A percentile compares a stretch with the other conserved stretches of the same genome.
Conservation (phyloP, 371 early-diverging fungal species). For the Mortierella sp. region DNA sequence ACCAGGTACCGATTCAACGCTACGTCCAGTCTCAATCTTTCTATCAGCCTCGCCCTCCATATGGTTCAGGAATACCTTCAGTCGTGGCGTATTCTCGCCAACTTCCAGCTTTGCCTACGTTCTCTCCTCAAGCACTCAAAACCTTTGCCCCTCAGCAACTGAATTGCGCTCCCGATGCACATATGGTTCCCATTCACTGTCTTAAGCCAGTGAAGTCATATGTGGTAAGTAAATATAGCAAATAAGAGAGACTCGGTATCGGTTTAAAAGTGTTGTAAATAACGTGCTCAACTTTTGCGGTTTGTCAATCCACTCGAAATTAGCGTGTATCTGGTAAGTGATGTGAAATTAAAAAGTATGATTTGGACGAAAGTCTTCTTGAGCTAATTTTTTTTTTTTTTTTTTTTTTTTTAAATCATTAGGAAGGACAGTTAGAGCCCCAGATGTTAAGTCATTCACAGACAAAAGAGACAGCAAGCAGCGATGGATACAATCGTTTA, state of each 20-base stretch:
- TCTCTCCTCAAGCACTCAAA: slow-evolving; percentile 25
- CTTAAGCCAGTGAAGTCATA: slow-evolving; percentile 28
- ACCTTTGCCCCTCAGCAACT: slow-evolving; percentile 36
- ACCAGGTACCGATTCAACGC: background rate
- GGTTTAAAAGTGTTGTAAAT: background rate
- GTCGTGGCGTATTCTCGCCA: background rate
- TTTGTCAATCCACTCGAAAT: background rate
- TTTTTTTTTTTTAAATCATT: background rate
- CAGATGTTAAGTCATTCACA: slow-evolving; percentile 30
- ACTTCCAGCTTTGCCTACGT: slow-evolving; percentile 7
- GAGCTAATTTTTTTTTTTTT: background rate
- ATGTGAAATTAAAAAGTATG: background rate
- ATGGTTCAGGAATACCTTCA: background rate
- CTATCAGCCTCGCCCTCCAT: background rate
- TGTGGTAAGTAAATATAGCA: slow-evolving; percentile 26
- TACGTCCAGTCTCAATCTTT: background rate
- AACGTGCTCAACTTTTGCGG: background rate
- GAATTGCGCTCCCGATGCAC: slow-evolving; percentile 24
- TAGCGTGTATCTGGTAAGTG: slow-evolving; percentile 21
- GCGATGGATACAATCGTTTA: slow-evolving; percentile 36
- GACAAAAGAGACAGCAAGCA: slow-evolving; percentile 27
- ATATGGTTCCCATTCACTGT: slow-evolving; percentile 37
- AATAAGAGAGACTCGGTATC: background rate
- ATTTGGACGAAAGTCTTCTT: background rate
- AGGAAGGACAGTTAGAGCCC: slow-evolving; percentile 34